These are phyloP conservation scores for Trichoderma sp. DNA, from an alignment of 2,329 filamentous ascomycete genomes.

Conservation along the genomic window DNA sequence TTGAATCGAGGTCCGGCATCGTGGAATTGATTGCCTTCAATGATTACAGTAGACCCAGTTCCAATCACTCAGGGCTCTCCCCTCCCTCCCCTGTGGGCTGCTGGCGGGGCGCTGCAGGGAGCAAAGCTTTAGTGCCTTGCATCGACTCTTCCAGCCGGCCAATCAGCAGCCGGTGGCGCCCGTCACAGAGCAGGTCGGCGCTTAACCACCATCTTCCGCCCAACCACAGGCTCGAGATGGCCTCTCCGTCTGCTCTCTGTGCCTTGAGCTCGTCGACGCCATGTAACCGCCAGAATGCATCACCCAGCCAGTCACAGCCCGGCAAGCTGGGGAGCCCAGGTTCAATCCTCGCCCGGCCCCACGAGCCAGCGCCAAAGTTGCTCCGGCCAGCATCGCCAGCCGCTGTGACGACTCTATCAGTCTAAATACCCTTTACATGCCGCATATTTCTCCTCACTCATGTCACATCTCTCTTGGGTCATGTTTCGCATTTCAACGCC, in stretches of 20 bases:
- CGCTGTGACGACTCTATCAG: constrained; percentile 39
- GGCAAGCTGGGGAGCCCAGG: constrained; percentile 29
- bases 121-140: constrained; percentile 14
- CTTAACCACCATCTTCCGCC: constrained; percentile 39
- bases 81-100: background rate
- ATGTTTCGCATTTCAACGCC: constrained; percentile 49
- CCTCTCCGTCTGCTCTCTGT: constrained; percentile 19
- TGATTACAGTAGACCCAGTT: background rate
- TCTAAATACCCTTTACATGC: constrained; percentile 48
- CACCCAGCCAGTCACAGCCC: constrained; percentile 33
- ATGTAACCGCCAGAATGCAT: constrained; percentile 41
- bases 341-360: constrained; percentile 11
- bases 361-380: constrained; percentile 30
- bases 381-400: constrained; percentile 50
- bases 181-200: constrained; percentile 31
- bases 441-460: constrained; percentile 42
- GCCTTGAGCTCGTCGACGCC: constrained; percentile 37
- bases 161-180: constrained; percentile 26
- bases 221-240: constrained; percentile 41
- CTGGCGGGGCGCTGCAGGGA: constrained; percentile 12
- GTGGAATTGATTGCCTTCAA: background rate
- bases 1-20: background rate
- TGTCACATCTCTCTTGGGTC: constrained; percentile 47
- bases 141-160: constrained; percentile 20
- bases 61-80: background rate